Percentiles rank a stretch among this genome's conserved stretches.
These are phyloP conservation scores for Olyra latifolia DNA, from an alignment of 176 grass and related monocot genomes.

Conservation along the genomic window DNA sequence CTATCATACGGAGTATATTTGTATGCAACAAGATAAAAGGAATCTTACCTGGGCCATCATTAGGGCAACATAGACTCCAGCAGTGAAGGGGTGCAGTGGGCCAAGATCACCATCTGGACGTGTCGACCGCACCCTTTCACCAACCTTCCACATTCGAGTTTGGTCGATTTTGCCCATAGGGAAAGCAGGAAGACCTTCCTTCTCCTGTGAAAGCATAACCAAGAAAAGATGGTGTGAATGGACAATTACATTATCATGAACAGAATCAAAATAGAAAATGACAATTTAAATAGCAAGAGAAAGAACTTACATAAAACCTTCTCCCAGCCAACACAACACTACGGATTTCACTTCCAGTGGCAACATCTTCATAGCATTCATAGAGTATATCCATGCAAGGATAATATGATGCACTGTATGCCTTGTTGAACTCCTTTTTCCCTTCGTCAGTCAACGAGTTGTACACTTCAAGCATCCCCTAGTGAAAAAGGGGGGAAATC, in stretches of 20 bases:
- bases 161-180: constrained; percentile 80
- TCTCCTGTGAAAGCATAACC: constrained; percentile 53
- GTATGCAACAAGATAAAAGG: background rate
- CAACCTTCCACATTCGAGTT: constrained; percentile 82
- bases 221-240: background rate
- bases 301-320: constrained; percentile 59
- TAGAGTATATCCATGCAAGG: constrained; percentile 79
- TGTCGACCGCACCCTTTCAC: constrained; percentile 58
- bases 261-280: background rate
- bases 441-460: constrained; percentile 58
- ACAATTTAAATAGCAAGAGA: background rate
- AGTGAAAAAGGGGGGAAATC: background rate
- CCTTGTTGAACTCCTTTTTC: constrained; percentile 70
- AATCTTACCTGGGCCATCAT: constrained; percentile 73
- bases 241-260: background rate
- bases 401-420: constrained; percentile 73
- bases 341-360: constrained; percentile 73
- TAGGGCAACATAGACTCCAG: constrained; percentile 71
- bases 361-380: constrained; percentile 75
- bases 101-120: constrained; percentile 52
- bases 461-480: constrained; percentile 81
- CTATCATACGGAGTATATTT: background rate
- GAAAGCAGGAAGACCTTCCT: constrained; percentile 81
- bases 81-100: constrained; percentile 52
- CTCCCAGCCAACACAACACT: constrained; percentile 78